Conservation (phyloP, 2,329 filamentous ascomycete species). For the Hypocrella siamensis region DNA sequence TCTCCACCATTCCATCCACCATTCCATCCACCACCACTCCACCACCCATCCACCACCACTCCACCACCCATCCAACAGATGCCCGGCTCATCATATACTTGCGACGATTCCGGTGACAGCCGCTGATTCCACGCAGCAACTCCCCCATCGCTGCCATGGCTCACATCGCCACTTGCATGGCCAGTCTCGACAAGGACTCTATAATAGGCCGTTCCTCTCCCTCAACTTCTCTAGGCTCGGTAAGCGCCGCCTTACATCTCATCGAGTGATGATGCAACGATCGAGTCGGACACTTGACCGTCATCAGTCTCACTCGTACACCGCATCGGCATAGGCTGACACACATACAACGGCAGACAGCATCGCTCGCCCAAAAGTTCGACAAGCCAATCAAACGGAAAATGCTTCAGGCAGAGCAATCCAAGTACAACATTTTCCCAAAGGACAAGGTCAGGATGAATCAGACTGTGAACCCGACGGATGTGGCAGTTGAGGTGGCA, state of each 20-base stretch:
- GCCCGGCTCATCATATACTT: no score
- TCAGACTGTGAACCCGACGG: constrained; percentile 33
- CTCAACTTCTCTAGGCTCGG: constrained; percentile 26
- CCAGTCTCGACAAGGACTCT: constrained; percentile 31
- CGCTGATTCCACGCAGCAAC: no score
- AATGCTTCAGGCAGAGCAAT: constrained; percentile 38
- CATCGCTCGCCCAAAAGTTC: constrained; percentile 1
- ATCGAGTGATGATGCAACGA: neutral
- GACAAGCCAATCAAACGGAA: constrained; percentile 41
- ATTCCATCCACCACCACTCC: no score
- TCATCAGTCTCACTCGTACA: neutral
- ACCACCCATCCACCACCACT: no score
- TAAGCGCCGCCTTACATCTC: constrained; percentile 12
- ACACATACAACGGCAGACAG: constrained; percentile 4
- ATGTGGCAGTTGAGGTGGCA: constrained; percentile 29
- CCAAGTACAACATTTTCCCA: constrained; percentile 48
- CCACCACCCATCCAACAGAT: no score
- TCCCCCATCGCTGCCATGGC: constrained; percentile 30
- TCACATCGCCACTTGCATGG: constrained; percentile 46
- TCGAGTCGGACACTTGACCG: no score
- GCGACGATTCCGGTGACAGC: no score
- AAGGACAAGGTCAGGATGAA: constrained; percentile 28
- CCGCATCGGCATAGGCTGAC: neutral
- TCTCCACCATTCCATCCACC: no score
- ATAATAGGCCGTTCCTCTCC: constrained; percentile 35